Conservation (phyloP, 1,284 basidiomycete genomes). For the Trichosporon asahii region DNA sequence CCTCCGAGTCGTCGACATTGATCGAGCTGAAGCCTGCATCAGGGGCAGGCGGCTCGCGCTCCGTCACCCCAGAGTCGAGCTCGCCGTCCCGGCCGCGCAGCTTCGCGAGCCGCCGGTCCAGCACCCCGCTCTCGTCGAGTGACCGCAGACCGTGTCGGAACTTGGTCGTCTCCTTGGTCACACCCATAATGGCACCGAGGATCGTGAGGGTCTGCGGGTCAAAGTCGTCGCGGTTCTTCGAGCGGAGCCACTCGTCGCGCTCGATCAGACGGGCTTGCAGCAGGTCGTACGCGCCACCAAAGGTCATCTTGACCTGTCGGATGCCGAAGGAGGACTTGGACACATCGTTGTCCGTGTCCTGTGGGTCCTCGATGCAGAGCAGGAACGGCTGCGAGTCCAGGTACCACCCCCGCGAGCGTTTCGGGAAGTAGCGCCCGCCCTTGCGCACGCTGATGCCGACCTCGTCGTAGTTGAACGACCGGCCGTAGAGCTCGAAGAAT, state of each 20-base stretch:
- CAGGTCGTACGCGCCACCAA: constrained; percentile 82
- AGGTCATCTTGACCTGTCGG: constrained; percentile 70
- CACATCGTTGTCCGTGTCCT: constrained; percentile 88
- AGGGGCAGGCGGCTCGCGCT: background rate
- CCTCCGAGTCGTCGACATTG: constrained; percentile 13
- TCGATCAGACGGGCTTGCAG: constrained; percentile 59
- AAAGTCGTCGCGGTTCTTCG: constrained; percentile 28
- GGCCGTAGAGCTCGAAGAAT: constrained; percentile 70
- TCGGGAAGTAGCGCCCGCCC: constrained; percentile 80
- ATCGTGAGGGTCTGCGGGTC: constrained; percentile 71
- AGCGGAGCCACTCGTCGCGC: constrained; percentile 20
- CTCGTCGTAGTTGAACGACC: constrained; percentile 82
- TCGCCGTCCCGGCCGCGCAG: background rate
- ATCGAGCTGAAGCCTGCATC: constrained; percentile 12
- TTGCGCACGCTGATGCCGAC: constrained; percentile 84
- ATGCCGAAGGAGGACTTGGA: constrained; percentile 84
- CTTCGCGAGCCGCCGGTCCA: constrained; percentile 7
- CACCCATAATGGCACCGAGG: constrained; percentile 71
- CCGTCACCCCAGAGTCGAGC: background rate
- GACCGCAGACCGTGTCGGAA: constrained; percentile 13
- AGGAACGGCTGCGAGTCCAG: constrained; percentile 60
- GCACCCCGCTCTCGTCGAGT: background rate
- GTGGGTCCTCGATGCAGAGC: constrained; percentile 92
- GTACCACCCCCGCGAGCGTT: constrained; percentile 73
- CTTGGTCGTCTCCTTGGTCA: constrained; percentile 69